Evolutionary conservation across 257 asterid species (phyloP), one percentile per base, ranked within the genome.

Genomic region (Leonotis leonurus): DNA sequence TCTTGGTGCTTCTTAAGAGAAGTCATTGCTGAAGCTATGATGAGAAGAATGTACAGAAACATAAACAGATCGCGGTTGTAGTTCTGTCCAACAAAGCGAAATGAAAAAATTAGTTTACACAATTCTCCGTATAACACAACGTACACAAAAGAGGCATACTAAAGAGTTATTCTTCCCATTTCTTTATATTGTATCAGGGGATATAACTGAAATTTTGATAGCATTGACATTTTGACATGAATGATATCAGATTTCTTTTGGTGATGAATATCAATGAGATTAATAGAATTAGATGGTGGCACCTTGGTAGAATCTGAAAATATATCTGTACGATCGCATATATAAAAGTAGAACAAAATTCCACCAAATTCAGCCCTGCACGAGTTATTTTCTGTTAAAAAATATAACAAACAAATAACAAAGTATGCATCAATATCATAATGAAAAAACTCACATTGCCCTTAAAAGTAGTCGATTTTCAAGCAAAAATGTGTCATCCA

Each of bases 41-140:
- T 73, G 69, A 92, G 99, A 77, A 89, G 97, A 78, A 77, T 50
- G 70, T 77, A 89, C 71, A 89, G 81, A 70, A 92, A 92, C 63
- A 92, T 60, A 73, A 92, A 92, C 65, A 92, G 95, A 80, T 92
- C 99, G 10, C 99, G 97, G 50, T 76, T 92, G 89, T 92, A 92
- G 83, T 71, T 92, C 99, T 92, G 95, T 75, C 60, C 74, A 74
- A 77, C 49, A 72, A 60, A 56, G 32, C 29, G 66, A 41, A 11
- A 52, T 27, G 43, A 59, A 59, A 62, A 65, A 43, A 54, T 37
- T 22, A 75, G 58, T 70, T 41, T 65, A 54, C 58, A 57, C 41
- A 16, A 40, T 55, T 45, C 45, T 26, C 53, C 17, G 49, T 49
- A 43, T 43, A 32, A 40, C 43, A 53, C 5, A 60, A 29, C 56